These are phyloP conservation scores for Cajanus cajan DNA, from an alignment of 306 rosid genomes.

Conservation along the genomic window DNA sequence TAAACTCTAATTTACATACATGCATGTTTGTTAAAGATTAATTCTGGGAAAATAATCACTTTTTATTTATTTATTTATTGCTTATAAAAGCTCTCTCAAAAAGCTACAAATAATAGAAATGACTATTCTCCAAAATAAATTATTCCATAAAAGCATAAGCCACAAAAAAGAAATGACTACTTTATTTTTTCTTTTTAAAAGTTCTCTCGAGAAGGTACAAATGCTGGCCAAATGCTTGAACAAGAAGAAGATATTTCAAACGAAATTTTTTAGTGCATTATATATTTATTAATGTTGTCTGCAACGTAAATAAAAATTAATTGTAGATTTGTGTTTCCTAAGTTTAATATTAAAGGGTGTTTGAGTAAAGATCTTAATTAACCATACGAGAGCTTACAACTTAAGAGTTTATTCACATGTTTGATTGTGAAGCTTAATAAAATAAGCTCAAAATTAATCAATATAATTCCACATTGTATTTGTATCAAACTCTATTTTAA, in stretches of 20 bases:
- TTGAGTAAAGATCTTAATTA: not conserved
- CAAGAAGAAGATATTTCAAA: not conserved
- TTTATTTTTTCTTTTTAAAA: no score
- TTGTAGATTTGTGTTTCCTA: not conserved
- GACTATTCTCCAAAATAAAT: not conserved
- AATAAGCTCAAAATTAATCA: not conserved
- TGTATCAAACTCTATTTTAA: not conserved
- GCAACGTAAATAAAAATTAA: not conserved
- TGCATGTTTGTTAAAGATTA: not conserved
- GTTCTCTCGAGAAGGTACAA: no score
- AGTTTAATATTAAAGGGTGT: not conserved
- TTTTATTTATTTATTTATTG: not conserved
- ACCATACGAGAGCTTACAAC: not conserved
- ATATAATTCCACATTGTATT: not conserved
- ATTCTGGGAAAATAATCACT: not conserved
- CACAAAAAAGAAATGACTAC: not conserved
- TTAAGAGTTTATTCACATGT: not conserved
- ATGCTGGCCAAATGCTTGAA: not conserved
- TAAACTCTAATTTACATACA: slow-evolving; percentile 22
- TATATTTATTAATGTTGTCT: not conserved
- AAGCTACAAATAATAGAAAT: not conserved
- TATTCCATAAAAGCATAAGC: not conserved
- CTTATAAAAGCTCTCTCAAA: not conserved
- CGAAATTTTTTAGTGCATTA: not conserved
- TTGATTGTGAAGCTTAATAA: not conserved